Evolutionary conservation across 768 basidiomycete species (phyloP).

Genomic region (Agaricus subrufescens): DNA sequence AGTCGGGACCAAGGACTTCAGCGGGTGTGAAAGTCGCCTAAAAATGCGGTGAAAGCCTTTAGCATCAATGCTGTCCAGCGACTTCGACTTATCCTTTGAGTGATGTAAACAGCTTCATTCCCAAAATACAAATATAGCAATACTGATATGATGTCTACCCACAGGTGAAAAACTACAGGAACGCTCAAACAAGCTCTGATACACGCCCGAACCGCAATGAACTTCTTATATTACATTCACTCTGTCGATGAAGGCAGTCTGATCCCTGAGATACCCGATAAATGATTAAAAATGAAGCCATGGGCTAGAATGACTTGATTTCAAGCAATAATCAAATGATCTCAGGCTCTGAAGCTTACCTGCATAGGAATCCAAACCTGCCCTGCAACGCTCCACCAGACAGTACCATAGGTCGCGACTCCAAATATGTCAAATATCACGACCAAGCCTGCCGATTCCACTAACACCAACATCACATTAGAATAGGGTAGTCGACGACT

Average conservation of each 20-base stretch:
- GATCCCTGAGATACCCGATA: neutral
- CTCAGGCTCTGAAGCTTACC: neutral
- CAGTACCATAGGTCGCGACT: neutral
- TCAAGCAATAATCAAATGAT: neutral
- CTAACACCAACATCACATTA: neutral
- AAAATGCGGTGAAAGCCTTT: no score
- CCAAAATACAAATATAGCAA: no score
- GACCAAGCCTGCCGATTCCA: neutral
- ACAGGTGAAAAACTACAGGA: no score
- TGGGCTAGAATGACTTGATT: neutral
- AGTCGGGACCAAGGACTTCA: no score
- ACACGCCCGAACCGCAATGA: no score
- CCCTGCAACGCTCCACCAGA: neutral
- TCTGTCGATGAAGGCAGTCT: neutral
- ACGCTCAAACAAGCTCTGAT: no score
- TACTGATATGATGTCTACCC: no score
- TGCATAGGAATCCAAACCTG: neutral
- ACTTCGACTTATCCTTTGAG: no score
- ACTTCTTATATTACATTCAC: neutral
- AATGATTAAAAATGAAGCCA: constrained; percentile 1
- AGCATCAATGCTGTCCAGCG: no score
- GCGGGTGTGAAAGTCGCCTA: no score
- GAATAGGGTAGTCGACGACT: neutral
- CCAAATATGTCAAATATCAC: neutral
- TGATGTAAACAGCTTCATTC: no score